phyloP scores from a whole-genome alignment of 2,329 filamentous ascomycete species.

The Fusarium pseudocircinatum region DNA sequence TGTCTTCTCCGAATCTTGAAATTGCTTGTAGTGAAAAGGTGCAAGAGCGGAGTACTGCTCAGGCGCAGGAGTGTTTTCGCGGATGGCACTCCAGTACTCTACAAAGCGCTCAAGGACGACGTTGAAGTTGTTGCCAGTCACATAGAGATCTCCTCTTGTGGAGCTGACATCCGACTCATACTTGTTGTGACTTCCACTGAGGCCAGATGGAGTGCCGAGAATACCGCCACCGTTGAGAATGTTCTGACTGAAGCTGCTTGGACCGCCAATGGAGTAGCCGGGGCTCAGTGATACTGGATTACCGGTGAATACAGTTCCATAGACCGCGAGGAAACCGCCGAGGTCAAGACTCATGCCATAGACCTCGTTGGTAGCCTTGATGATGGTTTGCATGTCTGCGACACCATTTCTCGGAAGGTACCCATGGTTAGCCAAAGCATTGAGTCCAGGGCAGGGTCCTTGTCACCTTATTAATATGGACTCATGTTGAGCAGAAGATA shows the following conservation, averaged over 20 bases:
- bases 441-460: conserved; percentile 5
- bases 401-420: conserved; percentile 1
- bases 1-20: conserved; percentile 47
- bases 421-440: conserved; percentile 7
- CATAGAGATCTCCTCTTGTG: conserved; percentile 61
- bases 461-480: not conserved
- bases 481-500: fast-evolving
- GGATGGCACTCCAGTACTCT: conserved; percentile 14
- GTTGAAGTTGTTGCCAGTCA: conserved; percentile 58
- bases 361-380: conserved; percentile 39
- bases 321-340: conserved; percentile 52
- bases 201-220: conserved; percentile 24
- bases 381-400: conserved; percentile 2
- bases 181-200: conserved; percentile 63
- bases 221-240: conserved; percentile 50
- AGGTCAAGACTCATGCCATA: conserved; percentile 60
- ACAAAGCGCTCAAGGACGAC: conserved; percentile 60
- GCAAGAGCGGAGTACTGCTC: conserved; percentile 5
- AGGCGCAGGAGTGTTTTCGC: conserved; percentile 3
- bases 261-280: conserved; percentile 62
- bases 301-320: conserved; percentile 59
- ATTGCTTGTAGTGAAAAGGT: conserved; percentile 49
- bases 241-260: conserved; percentile 50
- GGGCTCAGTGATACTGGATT: conserved; percentile 60
- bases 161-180: conserved; percentile 63